Percentiles rank a stretch among this genome's conserved stretches.
These are phyloP conservation scores for Aegle marmelos DNA, from an alignment of 345 rosid genomes.

Conservation along the genomic window DNA sequence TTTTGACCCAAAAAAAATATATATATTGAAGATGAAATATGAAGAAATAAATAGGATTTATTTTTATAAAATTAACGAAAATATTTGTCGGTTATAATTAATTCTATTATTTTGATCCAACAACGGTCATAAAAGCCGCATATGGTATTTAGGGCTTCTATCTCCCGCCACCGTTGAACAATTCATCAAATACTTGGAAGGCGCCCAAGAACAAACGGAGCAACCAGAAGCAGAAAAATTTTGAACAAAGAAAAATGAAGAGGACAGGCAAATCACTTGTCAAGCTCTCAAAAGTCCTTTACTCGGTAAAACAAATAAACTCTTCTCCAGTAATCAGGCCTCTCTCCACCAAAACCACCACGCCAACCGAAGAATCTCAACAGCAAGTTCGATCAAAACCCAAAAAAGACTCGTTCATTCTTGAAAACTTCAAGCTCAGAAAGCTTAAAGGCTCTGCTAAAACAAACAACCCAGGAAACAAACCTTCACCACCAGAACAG, in stretches of 20 bases:
- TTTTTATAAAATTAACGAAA: too few relatives aligned
- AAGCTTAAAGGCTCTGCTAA: slow-evolving; percentile 40
- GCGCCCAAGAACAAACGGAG: not conserved
- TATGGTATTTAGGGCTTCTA: too few relatives aligned
- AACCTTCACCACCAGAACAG: not conserved
- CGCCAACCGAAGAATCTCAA: not conserved
- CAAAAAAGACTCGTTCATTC: slow-evolving; percentile 14
- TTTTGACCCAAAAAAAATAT: too few relatives aligned
- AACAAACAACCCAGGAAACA: slow-evolving; percentile 12
- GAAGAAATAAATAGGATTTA: too few relatives aligned
- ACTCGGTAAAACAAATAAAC: slow-evolving; percentile 9
- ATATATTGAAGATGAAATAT: too few relatives aligned
- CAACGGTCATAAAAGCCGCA: too few relatives aligned
- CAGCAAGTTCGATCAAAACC: slow-evolving; percentile 13
- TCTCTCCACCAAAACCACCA: not conserved
- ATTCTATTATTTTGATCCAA: too few relatives aligned
- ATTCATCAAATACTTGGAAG: not conserved
- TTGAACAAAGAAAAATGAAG: not conserved
- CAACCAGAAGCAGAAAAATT: not conserved
- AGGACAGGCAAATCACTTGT: slow-evolving; percentile 13
- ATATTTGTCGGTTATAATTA: too few relatives aligned
- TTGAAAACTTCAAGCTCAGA: slow-evolving; percentile 49
- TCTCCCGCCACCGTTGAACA: not conserved
- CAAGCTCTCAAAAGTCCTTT: not conserved
- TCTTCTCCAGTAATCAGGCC: slow-evolving; percentile 7